Percentiles rank a stretch among this genome's conserved stretches.
Conservation (phyloP, 106 monocot species). For the Phalaenopsis equestris region DNA sequence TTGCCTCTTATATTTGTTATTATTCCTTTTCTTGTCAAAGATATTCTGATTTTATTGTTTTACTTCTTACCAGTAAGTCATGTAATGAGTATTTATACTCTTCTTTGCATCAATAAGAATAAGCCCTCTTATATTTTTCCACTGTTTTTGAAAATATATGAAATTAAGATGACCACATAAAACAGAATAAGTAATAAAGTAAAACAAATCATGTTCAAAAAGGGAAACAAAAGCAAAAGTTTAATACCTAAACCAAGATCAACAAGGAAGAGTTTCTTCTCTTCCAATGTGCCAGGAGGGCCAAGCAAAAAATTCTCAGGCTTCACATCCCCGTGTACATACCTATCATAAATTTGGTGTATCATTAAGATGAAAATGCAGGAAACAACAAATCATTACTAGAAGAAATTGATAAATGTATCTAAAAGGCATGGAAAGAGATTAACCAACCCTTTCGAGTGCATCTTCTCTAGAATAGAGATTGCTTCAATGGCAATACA, state of each 20-base stretch:
- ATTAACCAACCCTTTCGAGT: constrained; percentile 48
- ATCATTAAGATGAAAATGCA: background rate
- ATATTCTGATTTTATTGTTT: too few relatives aligned
- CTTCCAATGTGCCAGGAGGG: constrained; percentile 70
- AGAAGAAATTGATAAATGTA: background rate
- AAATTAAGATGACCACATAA: background rate
- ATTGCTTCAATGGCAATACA: constrained; percentile 71
- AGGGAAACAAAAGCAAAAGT: background rate
- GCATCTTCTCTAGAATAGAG: constrained; percentile 67
- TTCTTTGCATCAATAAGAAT: too few relatives aligned
- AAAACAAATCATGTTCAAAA: background rate
- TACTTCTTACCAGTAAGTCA: too few relatives aligned
- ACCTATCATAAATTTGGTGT: constrained; percentile 27
- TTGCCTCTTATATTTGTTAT: too few relatives aligned
- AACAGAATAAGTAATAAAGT: background rate
- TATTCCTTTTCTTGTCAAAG: too few relatives aligned
- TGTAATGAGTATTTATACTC: too few relatives aligned
- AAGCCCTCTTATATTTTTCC: too few relatives aligned
- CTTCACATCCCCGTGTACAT: constrained; percentile 94
- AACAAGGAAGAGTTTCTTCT: constrained; percentile 86
- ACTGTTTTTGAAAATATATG: too few relatives aligned
- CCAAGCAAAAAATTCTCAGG: constrained; percentile 96
- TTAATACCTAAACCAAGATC: constrained; percentile 81
- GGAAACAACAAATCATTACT: background rate
- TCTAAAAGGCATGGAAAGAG: too few relatives aligned